Conservation (phyloP, 129 eudicot genomes). For the Arctium lappa region DNA sequence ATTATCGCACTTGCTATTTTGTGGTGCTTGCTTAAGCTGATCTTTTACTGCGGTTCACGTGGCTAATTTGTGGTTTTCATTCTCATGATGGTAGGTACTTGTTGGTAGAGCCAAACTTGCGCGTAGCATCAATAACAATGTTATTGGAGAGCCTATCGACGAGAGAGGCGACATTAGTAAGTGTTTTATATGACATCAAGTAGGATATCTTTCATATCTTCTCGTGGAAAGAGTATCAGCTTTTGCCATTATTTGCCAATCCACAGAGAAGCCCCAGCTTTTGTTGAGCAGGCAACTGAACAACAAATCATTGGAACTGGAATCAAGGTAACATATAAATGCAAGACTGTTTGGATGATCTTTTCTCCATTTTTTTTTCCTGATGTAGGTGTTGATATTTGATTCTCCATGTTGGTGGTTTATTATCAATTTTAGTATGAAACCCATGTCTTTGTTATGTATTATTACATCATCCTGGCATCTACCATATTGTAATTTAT, state of each 20-base stretch:
- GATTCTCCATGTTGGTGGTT: background rate
- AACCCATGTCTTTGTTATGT: background rate
- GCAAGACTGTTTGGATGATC: background rate
- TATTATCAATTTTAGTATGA: background rate
- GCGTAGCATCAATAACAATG: too few relatives aligned
- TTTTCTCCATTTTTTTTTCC: too few relatives aligned
- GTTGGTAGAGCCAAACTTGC: too few relatives aligned
- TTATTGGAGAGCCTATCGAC: too few relatives aligned
- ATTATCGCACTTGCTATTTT: background rate
- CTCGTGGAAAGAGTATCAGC: too few relatives aligned
- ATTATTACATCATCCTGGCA: background rate
- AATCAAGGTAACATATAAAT: slow-evolving; percentile 60
- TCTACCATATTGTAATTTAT: background rate
- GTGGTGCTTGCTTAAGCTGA: background rate
- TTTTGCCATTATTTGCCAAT: slow-evolving; percentile 66
- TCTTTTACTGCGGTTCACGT: too few relatives aligned
- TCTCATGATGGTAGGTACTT: too few relatives aligned
- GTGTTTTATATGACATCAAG: too few relatives aligned
- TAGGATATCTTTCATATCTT: too few relatives aligned
- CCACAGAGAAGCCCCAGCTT: slow-evolving; percentile 91
- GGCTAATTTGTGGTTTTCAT: too few relatives aligned
- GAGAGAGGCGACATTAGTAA: too few relatives aligned
- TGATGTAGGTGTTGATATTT: too few relatives aligned
- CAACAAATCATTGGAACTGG: slow-evolving; percentile 95
- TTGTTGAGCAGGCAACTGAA: slow-evolving; percentile 96